Percentiles rank a stretch among this genome's conserved stretches.
phyloP scores from a whole-genome alignment of 2,329 filamentous ascomycete species.

The Fusarium beomiforme region DNA sequence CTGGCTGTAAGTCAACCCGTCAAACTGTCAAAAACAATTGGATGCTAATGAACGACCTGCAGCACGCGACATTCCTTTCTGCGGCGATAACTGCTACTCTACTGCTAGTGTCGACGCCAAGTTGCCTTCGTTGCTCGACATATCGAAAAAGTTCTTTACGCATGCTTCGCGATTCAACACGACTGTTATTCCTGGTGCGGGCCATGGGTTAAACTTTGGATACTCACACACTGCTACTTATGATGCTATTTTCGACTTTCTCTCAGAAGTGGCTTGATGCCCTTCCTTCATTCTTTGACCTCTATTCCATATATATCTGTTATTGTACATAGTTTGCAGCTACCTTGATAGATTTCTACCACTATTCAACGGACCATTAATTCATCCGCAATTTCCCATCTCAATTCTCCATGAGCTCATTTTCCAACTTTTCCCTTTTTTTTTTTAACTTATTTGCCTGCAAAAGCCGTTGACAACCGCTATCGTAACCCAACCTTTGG shows the following conservation, averaged over 20 bases:
- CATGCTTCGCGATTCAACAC: conserved; percentile 61
- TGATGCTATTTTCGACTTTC: conserved; percentile 51
- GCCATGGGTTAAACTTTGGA: conserved; percentile 62
- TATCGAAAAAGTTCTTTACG: conserved; percentile 54
- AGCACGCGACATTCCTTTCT: conserved; percentile 65
- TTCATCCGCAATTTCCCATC: neutral
- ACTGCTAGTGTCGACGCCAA: conserved; percentile 51
- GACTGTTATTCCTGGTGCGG: conserved; percentile 62
- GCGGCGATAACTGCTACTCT: conserved; percentile 67
- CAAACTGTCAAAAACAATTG: neutral
- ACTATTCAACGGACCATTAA: neutral
- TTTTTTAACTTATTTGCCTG: no score
- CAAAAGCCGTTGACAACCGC: conserved; percentile 39
- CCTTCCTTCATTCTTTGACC: neutral
- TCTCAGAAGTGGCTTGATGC: conserved; percentile 31
- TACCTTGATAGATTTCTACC: neutral
- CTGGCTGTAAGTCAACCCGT: conserved; percentile 55
- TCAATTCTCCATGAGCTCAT: neutral
- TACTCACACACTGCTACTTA: conserved; percentile 50
- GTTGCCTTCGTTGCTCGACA: conserved; percentile 55
- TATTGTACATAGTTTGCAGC: neutral
- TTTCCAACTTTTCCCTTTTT: neutral
- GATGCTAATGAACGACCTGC: conserved; percentile 18
- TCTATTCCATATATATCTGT: neutral
- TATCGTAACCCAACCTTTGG: neutral